phyloP scores from a whole-genome alignment of 306 rosid species.

The Dryas drummondii region DNA sequence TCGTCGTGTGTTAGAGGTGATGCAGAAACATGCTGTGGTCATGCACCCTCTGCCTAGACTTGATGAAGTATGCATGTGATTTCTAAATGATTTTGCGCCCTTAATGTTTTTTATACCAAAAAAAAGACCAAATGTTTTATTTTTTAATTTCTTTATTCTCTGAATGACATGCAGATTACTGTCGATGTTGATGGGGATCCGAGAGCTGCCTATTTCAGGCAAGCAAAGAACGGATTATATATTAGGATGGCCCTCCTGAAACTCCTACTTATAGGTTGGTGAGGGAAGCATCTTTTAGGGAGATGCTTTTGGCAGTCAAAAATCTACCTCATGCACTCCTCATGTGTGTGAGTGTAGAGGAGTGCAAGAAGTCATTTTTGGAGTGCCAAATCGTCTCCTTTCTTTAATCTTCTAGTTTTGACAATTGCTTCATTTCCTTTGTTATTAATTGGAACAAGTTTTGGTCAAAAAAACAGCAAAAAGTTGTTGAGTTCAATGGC shows the following conservation, averaged over 20 bases:
- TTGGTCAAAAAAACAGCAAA: neutral
- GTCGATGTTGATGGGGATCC: slow-evolving; percentile 74
- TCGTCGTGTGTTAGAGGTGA: slow-evolving; percentile 51
- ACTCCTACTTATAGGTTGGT: slow-evolving; percentile 83
- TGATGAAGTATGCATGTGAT: slow-evolving; percentile 57
- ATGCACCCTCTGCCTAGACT: slow-evolving; percentile 98
- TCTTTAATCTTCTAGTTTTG: neutral
- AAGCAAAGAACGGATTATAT: slow-evolving; percentile 82
- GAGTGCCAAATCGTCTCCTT: no score
- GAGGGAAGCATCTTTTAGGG: neutral
- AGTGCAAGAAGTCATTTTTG: no score
- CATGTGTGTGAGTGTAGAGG: neutral
- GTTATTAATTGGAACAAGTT: neutral
- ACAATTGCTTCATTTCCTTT: neutral
- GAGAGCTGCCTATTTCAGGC: slow-evolving; percentile 82
- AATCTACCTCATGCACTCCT: no score
- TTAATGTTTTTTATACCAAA: neutral
- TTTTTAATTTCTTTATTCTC: neutral
- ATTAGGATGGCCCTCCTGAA: slow-evolving; percentile 83
- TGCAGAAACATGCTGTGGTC: slow-evolving; percentile 76
- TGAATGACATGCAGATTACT: slow-evolving; percentile 54
- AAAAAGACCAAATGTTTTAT: neutral
- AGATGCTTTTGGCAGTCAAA: no score
- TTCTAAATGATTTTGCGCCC: neutral
- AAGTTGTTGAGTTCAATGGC: neutral